A percentile compares a stretch with the other conserved stretches of the same genome.
Conservation (phyloP, 2,329 filamentous ascomycete species). For the Arthrobotrys musiformis region DNA sequence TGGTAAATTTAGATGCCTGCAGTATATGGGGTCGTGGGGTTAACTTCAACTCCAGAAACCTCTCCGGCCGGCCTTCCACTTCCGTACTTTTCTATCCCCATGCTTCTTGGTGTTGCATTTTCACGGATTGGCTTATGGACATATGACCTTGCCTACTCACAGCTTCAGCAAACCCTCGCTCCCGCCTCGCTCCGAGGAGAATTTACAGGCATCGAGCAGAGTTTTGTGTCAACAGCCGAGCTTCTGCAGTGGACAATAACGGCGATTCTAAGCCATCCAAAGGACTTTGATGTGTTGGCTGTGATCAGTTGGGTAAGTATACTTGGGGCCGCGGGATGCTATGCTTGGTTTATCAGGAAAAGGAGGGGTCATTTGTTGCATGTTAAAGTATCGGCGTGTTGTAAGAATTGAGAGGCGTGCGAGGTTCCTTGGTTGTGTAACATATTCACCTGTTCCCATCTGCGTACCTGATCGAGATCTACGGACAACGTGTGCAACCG, state of each 20-base stretch:
- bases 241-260: constrained; percentile 62
- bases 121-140: constrained; percentile 64
- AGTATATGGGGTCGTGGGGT: constrained; percentile 41
- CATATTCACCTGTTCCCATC: background rate
- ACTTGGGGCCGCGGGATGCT: constrained; percentile 60
- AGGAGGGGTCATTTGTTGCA: constrained; percentile 64
- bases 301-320: constrained; percentile 62
- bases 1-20: constrained; percentile 56
- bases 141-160: constrained; percentile 65
- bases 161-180: constrained; percentile 64
- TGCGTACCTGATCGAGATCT: background rate
- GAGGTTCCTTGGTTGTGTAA: background rate
- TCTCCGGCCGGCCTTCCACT: constrained; percentile 44
- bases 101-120: constrained; percentile 64
- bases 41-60: constrained; percentile 29
- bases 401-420: constrained; percentile 18
- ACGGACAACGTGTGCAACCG: background rate
- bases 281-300: constrained; percentile 64
- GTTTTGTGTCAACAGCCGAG: constrained; percentile 63
- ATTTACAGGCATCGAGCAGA: constrained; percentile 64
- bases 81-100: constrained; percentile 60
- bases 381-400: constrained; percentile 40
- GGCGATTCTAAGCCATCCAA: constrained; percentile 62
- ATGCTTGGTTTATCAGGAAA: constrained; percentile 63
- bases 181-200: constrained; percentile 61